A percentile compares a stretch with the other conserved stretches of the same genome.
Conservation (phyloP, 2,329 filamentous ascomycete species). For the Trichoderma afroharzianum region DNA sequence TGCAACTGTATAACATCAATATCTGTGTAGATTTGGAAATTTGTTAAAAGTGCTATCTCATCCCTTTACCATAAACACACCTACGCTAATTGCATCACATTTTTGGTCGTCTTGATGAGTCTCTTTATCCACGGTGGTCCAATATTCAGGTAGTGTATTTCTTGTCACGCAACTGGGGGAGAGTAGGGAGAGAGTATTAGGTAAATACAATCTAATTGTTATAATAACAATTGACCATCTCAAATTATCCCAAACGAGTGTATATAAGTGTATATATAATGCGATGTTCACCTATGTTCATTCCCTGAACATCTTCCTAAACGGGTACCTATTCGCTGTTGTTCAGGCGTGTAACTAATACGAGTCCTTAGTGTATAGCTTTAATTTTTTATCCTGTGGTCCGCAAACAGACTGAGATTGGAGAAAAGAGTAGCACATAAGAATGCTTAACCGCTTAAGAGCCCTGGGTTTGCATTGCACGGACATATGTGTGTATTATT, state of each 20-base stretch:
- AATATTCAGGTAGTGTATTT: not conserved
- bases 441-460: not conserved
- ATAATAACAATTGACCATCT: not conserved
- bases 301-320: not conserved
- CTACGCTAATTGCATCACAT: too few relatives aligned
- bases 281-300: not conserved
- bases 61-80: too few relatives aligned
- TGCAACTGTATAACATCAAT: not conserved
- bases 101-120: constrained; percentile 66
- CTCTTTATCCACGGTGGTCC: constrained; percentile 63
- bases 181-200: not conserved
- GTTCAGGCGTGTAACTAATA: not conserved
- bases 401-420: not conserved
- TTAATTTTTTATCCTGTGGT: not conserved
- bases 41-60: too few relatives aligned
- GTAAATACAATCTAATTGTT: not conserved
- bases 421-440: not conserved
- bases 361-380: not conserved
- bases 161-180: not conserved
- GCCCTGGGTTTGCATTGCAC: not conserved
- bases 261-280: not conserved
- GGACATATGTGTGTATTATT: not conserved
- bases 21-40: not conserved
- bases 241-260: not conserved
- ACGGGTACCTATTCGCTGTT: not conserved